A percentile compares a stretch with the other conserved stretches of the same genome.
phyloP scores from a whole-genome alignment of 1,139 yeast species.

The Yamadazyma buinensis region DNA sequence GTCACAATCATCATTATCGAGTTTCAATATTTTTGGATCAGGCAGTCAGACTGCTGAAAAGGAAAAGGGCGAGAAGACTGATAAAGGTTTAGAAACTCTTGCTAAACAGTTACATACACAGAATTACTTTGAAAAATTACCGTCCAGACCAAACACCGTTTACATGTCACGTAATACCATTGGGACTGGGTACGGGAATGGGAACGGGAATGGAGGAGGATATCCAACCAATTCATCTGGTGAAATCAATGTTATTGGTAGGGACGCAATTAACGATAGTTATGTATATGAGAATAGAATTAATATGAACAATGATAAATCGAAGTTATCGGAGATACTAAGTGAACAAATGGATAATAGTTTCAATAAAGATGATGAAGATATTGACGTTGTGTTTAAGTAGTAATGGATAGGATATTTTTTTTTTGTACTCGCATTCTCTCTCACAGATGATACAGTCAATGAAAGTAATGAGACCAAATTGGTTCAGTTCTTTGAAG shows the following conservation, averaged over 20 bases:
- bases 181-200: too few species aligned
- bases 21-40: not conserved
- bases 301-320: not conserved
- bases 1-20: constrained; percentile 3
- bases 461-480: too few species aligned
- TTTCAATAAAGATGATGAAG: not conserved
- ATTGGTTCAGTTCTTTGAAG: too few species aligned
- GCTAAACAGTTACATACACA: constrained; percentile 41
- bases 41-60: constrained; percentile 5
- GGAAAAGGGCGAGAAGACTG: too few species aligned
- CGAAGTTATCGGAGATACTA: not conserved
- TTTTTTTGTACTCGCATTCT: too few species aligned
- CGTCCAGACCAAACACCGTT: constrained; percentile 28
- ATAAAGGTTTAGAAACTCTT: constrained; percentile 33
- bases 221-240: constrained; percentile 20
- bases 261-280: constrained; percentile 33
- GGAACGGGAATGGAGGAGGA: constrained; percentile 12
- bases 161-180: too few species aligned
- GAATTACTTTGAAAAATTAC: constrained; percentile 34
- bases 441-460: not conserved
- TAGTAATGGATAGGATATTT: too few species aligned
- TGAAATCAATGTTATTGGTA: constrained; percentile 17
- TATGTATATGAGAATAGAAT: constrained; percentile 18
- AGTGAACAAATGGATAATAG: not conserved
- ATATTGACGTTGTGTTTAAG: not conserved